phyloP scores from a whole-genome alignment of 306 rosid species.

The Rosa persica region DNA sequence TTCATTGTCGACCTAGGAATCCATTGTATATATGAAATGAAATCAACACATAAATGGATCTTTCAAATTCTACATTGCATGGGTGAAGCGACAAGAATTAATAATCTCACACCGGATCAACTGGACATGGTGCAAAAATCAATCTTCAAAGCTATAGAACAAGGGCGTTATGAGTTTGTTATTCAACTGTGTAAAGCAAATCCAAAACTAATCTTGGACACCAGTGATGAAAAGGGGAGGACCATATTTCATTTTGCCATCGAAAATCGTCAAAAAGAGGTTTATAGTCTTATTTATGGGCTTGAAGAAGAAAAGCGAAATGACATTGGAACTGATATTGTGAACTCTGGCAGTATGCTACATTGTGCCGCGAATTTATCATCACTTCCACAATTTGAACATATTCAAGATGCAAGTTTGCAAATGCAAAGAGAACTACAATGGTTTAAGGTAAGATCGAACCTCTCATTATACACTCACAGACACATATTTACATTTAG shows the following conservation, averaged over 20 bases:
- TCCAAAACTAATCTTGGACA: not conserved
- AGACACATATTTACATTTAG: no score
- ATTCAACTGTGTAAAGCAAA: no score
- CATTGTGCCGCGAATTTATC: not conserved
- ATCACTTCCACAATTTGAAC: not conserved
- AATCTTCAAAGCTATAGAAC: not conserved
- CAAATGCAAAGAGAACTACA: not conserved
- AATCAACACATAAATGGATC: no score
- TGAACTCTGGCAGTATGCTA: not conserved
- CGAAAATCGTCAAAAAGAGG: not conserved
- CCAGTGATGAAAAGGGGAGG: not conserved
- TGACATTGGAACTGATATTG: no score
- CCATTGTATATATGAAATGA: no score
- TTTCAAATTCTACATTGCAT: no score
- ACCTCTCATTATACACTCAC: no score
- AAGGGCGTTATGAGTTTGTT: not conserved
- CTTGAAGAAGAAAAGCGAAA: not conserved
- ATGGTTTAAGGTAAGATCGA: no score
- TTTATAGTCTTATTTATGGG: not conserved
- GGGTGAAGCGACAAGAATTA: no score
- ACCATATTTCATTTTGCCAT: not conserved
- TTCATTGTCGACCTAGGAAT: no score
- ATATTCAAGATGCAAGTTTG: not conserved
- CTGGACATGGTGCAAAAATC: not conserved
- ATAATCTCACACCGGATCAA: no score